Percentiles rank a stretch among this genome's conserved stretches.
phyloP scores from a whole-genome alignment of 441 rosid species.

The Isatis lusitanica region DNA sequence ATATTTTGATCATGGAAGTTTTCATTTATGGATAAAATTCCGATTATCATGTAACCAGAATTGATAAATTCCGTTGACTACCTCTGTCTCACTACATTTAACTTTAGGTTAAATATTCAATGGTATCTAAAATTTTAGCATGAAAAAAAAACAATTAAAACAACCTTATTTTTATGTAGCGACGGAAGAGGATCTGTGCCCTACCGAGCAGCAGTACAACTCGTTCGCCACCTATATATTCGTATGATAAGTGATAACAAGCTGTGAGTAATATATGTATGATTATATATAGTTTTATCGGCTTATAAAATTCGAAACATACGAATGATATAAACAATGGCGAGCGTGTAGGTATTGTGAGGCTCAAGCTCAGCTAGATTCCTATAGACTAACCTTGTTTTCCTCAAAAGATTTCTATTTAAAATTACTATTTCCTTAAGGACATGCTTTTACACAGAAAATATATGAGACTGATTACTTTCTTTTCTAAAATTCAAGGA shows the following conservation, averaged over 20 bases:
- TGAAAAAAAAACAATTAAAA: neutral
- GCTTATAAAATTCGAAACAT: neutral
- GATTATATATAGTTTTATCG: neutral
- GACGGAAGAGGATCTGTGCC: neutral
- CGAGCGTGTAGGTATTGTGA: constrained; percentile 35
- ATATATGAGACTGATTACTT: neutral
- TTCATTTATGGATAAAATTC: neutral
- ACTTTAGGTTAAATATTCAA: neutral
- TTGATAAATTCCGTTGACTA: neutral
- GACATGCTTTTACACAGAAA: constrained; percentile 24
- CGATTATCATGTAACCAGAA: neutral
- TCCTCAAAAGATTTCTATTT: constrained; percentile 23
- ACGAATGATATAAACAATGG: constrained; percentile 12
- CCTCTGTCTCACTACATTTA: neutral
- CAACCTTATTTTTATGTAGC: neutral
- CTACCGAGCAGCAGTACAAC: neutral
- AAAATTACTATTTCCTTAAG: neutral
- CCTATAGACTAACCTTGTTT: constrained; percentile 35
- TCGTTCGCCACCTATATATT: neutral
- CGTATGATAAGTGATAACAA: neutral
- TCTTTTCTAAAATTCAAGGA: neutral
- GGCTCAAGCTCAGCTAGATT: constrained; percentile 41
- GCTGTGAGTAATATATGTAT: neutral
- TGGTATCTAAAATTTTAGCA: neutral
- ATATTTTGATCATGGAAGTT: neutral